Conservation (phyloP, 1,284 basidiomycete species). For the Acaromyces ingoldii region DNA sequence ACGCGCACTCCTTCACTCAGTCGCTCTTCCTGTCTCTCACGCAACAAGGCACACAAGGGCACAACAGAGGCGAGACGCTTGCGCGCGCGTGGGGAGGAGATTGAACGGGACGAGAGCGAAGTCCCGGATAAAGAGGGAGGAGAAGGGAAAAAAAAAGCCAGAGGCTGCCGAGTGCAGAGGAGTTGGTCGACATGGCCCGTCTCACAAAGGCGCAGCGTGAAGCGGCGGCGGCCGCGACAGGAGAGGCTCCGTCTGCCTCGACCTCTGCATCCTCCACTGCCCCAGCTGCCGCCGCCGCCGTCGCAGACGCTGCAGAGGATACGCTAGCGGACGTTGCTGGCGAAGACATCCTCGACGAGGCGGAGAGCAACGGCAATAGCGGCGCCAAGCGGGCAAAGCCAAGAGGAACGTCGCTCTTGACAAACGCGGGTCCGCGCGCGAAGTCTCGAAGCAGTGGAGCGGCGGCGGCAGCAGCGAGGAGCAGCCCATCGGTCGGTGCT, state of each 20-base stretch:
- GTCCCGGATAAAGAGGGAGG: too few relatives aligned
- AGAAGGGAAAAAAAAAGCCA: too few relatives aligned
- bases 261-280: neutral
- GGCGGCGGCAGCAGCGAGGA: neutral
- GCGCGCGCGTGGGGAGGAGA: too few relatives aligned
- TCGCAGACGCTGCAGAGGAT: neutral
- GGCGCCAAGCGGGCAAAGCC: neutral
- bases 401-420: neutral
- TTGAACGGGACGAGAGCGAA: too few relatives aligned
- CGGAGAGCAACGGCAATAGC: neutral
- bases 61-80: too few relatives aligned
- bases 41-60: too few relatives aligned
- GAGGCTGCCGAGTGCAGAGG: too few relatives aligned
- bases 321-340: neutral
- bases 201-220: conserved; percentile 9
- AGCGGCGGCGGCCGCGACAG: neutral
- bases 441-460: too few relatives aligned
- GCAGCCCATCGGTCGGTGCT: neutral
- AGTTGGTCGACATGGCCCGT: conserved; percentile 2
- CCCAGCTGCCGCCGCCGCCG: neutral
- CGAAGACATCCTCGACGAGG: neutral
- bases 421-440: too few relatives aligned
- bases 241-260: neutral
- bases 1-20: too few relatives aligned
- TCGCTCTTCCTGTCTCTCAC: too few relatives aligned